Base-by-base conservation (phyloP, 1,284 basidiomycete genomes). In the Anthracocystis setariae region DNA sequence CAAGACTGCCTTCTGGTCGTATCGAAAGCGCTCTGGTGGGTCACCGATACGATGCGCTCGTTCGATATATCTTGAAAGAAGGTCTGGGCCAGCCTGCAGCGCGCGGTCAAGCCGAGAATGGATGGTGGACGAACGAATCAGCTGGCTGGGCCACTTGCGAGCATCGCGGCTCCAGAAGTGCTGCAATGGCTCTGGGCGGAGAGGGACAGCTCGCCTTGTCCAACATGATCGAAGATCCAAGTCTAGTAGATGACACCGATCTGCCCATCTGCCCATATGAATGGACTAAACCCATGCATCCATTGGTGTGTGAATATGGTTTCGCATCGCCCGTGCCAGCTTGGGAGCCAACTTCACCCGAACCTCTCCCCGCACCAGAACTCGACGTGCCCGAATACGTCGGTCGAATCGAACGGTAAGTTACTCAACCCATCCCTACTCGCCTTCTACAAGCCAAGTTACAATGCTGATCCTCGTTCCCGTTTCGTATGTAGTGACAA, bases 301-400 rank as follows among this genome's bases (percentile, higher is more conserved):
- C 77, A 21, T 61, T 78, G 17, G 77, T 78, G 0, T 79, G 77
- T 61, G 35, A 60, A 0, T 79, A 79, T 38, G 87, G 91, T 1
- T 80, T 95, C 90, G 90, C 92, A 90, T 0, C 84, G 84, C 60
- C 89, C 86, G 83, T 82, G 15, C 77, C 80, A 0, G 68, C 32
- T 8, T 49, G 52, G 49, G 62, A 67, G 29, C 52, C 58, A 13
- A 27, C 49, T 40, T 43, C 35, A 37, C 35, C 35, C 5, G n/a
- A 13, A 37, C 35, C 63, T 23, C 10, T 46, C 5, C 63, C 62
- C 1, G 74, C 80, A 38, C 86, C 91, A 32, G 91, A 95, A 83
- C 87, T 96, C n/a, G 91, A 94, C 82, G 93, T 91, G 21, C 89
- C 91, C 0, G 85, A 89, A 67, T 96, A 96, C 77, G 84, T 90